Percentiles rank a stretch among this genome's conserved stretches.
Conservation (phyloP, 352 stramenopile genomes). For the Phytophthora multivora region DNA sequence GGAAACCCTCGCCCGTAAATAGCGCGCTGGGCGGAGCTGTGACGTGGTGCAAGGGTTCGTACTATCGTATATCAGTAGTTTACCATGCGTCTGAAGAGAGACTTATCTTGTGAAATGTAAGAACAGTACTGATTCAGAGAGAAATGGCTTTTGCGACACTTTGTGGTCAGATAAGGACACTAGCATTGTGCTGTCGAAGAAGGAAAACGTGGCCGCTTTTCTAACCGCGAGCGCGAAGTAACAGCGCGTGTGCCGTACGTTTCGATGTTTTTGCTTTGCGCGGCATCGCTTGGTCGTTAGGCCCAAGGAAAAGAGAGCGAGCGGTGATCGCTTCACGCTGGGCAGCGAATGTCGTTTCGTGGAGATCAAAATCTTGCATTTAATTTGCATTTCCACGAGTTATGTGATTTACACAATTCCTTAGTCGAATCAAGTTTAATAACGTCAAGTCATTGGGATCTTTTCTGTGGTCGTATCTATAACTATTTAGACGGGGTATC, state of each 20-base stretch:
- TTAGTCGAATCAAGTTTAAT: slow-evolving; percentile 4
- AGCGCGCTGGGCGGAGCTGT: not conserved
- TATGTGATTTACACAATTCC: not conserved
- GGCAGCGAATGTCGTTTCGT: not conserved
- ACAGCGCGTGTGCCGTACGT: not conserved
- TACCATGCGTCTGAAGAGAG: not conserved
- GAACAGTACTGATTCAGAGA: not conserved
- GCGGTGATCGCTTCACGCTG: slow-evolving; percentile 2
- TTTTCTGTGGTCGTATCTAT: slow-evolving; percentile 6
- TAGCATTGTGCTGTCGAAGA: slow-evolving; percentile 24
- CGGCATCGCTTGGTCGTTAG: slow-evolving; percentile 9
- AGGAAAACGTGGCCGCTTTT: not conserved
- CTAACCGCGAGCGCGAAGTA: slow-evolving; percentile 1
- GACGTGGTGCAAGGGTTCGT: not conserved
- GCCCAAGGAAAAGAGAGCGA: slow-evolving; percentile 4
- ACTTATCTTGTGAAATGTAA: not conserved
- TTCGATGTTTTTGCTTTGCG: not conserved
- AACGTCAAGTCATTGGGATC: not conserved
- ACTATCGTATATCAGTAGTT: slow-evolving; percentile 11
- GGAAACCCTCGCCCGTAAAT: not conserved
- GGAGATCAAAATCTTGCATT: not conserved
- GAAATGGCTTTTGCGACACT: slow-evolving; percentile 18
- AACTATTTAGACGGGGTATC: not conserved
- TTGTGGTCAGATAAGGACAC: slow-evolving; percentile 35
- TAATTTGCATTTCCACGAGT: not conserved